These are phyloP conservation scores for Escovopsis weberi DNA, from an alignment of 2,329 filamentous ascomycete genomes.

Conservation along the genomic window DNA sequence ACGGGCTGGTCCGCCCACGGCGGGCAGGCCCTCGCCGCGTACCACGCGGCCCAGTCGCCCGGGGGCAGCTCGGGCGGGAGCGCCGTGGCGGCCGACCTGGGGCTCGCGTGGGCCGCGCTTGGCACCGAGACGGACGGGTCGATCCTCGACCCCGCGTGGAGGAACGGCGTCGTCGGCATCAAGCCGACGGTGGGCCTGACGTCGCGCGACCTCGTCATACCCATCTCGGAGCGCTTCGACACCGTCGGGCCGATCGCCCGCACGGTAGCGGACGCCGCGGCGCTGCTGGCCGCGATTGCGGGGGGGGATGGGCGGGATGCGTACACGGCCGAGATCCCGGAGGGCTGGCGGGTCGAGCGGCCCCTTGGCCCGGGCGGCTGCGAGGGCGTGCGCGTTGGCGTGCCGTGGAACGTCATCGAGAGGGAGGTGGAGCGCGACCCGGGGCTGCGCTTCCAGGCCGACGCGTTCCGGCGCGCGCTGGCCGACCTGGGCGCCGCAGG, in stretches of 20 bases:
- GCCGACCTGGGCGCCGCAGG: conserved; percentile 36
- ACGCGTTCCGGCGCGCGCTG: conserved; percentile 40
- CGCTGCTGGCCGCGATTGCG: conserved; percentile 46
- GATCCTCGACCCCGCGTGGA: conserved; percentile 37
- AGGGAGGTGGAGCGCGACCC: conserved; percentile 4
- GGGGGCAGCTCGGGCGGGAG: conserved; percentile 46
- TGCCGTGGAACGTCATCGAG: conserved; percentile 45
- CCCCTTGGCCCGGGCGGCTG: too few species aligned
- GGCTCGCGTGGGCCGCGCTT: conserved; percentile 41
- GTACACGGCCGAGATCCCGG: conserved; percentile 33
- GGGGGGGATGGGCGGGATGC: conserved; percentile 44
- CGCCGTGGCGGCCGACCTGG: conserved; percentile 43
- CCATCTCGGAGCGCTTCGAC: conserved; percentile 47
- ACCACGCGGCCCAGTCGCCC: conserved; percentile 46
- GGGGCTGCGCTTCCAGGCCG: conserved; percentile 15
- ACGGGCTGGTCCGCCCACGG: conserved; percentile 52
- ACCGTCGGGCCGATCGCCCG: conserved; percentile 47
- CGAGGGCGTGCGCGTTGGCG: conserved; percentile 43
- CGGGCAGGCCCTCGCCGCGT: conserved; percentile 46
- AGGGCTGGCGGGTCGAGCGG: background rate
- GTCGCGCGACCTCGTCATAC: conserved; percentile 47
- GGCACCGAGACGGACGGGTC: conserved; percentile 44
- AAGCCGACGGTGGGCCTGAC: conserved; percentile 54
- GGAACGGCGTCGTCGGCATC: conserved; percentile 50
- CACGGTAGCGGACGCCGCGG: conserved; percentile 48